Conservation (phyloP, 495 filamentous ascomycete species). For the Aspergillus homomorphus region DNA sequence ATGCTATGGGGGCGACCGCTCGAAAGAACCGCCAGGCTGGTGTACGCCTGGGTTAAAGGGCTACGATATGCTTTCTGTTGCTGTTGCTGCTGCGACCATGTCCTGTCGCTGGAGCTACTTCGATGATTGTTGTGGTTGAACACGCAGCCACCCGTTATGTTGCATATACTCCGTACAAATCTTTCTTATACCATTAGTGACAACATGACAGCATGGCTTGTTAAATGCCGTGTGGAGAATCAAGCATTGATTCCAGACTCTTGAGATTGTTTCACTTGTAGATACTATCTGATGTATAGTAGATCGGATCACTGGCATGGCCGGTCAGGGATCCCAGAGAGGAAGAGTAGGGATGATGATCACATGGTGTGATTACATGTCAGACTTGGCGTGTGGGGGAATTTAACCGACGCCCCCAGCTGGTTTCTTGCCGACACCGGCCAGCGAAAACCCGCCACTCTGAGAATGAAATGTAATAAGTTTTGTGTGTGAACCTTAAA, state of each 20-base stretch:
- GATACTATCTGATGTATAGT: too few relatives aligned
- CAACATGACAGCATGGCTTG: background rate
- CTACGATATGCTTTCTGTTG: background rate
- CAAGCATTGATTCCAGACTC: background rate
- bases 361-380: background rate
- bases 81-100: background rate
- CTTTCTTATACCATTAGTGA: background rate
- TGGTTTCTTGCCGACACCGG: background rate
- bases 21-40: conserved; percentile 88
- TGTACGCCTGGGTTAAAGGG: conserved; percentile 68
- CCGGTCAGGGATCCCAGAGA: background rate
- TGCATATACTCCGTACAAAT: background rate
- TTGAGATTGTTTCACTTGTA: too few relatives aligned
- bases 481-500: too few relatives aligned
- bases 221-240: background rate
- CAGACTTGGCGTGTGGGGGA: conserved; percentile 35
- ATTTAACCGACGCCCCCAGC: conserved; percentile 17
- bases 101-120: background rate
- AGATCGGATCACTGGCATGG: too few relatives aligned
- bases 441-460: background rate
- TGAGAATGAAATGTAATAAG: too few relatives aligned
- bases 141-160: background rate
- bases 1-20: conserved; percentile 65
- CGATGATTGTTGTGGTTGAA: background rate
- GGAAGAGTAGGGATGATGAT: background rate